Evolutionary conservation across 2,329 filamentous ascomycete species (phyloP).

Genomic region (Ascochyta lentis): DNA sequence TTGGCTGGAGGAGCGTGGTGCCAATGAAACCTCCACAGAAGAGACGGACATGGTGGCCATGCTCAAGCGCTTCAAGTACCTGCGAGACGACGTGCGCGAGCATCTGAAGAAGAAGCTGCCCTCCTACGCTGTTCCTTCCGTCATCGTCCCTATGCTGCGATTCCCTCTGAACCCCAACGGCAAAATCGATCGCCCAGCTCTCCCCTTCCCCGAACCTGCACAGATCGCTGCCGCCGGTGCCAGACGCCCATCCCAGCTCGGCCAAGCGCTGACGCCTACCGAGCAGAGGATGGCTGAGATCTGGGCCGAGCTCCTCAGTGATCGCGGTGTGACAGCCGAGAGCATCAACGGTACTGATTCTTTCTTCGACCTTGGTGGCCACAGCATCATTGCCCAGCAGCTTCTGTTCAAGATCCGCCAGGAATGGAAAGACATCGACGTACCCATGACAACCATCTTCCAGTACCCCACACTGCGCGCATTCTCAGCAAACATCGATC

Average conservation of each 20-base stretch:
- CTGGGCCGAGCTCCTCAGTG: constrained; percentile 73
- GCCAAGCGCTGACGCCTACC: constrained; percentile 60
- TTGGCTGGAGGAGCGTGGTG: constrained; percentile 63
- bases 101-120: constrained; percentile 76
- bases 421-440: constrained; percentile 66
- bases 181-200: constrained; percentile 79
- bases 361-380: constrained; percentile 83
- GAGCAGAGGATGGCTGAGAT: constrained; percentile 72
- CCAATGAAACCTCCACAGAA: constrained; percentile 49
- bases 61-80: constrained; percentile 66
- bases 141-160: constrained; percentile 74
- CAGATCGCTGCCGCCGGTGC: constrained; percentile 66
- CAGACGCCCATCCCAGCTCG: constrained; percentile 52
- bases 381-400: constrained; percentile 81
- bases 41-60: constrained; percentile 61
- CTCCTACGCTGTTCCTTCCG: constrained; percentile 75
- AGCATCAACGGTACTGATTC: constrained; percentile 67
- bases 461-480: constrained; percentile 67
- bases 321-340: constrained; percentile 67
- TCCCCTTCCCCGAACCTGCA: constrained; percentile 81
- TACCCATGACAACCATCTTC: constrained; percentile 76
- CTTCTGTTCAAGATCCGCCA: constrained; percentile 75
- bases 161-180: constrained; percentile 70
- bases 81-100: constrained; percentile 67
- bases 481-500: constrained; percentile 61